Evolutionary conservation across 306 rosid species (phyloP).

Genomic region (peach (Prunus persica)): Prunus_persica_NCBIv2 NC_034010.1:27363501-27364000

Average conservation of each 20-base stretch:
- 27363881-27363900: constrained; percentile 84
- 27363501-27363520: no score
- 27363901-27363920: constrained; percentile 75
- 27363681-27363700: constrained; percentile 90
- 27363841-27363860: constrained; percentile 44
- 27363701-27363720: constrained; percentile 81
- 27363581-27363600: neutral
- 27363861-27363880: constrained; percentile 71
- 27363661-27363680: constrained; percentile 10
- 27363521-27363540: no score
- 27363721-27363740: constrained; percentile 72
- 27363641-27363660: neutral
- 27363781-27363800: constrained; percentile 2
- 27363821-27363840: neutral
- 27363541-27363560: neutral
- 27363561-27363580: neutral
- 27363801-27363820: neutral
- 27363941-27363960: constrained; percentile 67
- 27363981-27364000: constrained; percentile 89
- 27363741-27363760: constrained; percentile 91
- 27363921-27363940: constrained; percentile 58
- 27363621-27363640: neutral
- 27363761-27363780: constrained; percentile 86
- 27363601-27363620: neutral
- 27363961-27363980: constrained; percentile 67